phyloP scores from a whole-genome alignment of 1,139 yeast genomes.

The Cylindricascospora bacillispora region DNA sequence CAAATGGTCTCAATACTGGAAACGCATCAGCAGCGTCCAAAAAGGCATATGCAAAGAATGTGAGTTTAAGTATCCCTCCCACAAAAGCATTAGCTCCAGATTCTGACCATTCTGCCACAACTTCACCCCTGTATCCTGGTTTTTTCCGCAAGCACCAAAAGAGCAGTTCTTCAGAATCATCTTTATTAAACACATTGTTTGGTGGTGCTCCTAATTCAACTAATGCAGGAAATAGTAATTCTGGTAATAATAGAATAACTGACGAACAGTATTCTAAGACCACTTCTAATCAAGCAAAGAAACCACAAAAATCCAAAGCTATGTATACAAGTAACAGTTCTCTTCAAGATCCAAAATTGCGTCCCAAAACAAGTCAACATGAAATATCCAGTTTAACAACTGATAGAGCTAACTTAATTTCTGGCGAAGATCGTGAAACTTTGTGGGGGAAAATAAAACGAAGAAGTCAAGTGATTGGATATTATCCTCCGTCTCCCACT shows the following conservation, averaged over 20 bases:
- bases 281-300: no score
- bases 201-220: constrained; percentile 9
- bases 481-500: neutral
- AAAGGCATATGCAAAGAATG: no score
- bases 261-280: no score
- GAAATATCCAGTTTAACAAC: constrained; percentile 4
- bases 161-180: constrained; percentile 44
- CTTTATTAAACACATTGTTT: constrained; percentile 28
- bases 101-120: constrained; percentile 31
- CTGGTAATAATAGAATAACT: constrained; percentile 7
- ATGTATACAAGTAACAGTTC: no score
- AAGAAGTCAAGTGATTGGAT: constrained; percentile 13
- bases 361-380: no score
- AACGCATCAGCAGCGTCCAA: no score
- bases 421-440: constrained; percentile 16
- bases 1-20: constrained; percentile 11
- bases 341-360: constrained; percentile 1
- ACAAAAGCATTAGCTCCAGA: no score
- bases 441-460: constrained; percentile 23
- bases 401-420: constrained; percentile 6
- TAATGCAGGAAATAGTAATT: constrained; percentile 4
- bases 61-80: no score
- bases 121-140: constrained; percentile 26
- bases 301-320: no score
- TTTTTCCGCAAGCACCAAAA: constrained; percentile 49